These are phyloP conservation scores for Achaetomium macrosporum DNA, from an alignment of 2,329 filamentous ascomycete species.

Conservation along the genomic window DNA sequence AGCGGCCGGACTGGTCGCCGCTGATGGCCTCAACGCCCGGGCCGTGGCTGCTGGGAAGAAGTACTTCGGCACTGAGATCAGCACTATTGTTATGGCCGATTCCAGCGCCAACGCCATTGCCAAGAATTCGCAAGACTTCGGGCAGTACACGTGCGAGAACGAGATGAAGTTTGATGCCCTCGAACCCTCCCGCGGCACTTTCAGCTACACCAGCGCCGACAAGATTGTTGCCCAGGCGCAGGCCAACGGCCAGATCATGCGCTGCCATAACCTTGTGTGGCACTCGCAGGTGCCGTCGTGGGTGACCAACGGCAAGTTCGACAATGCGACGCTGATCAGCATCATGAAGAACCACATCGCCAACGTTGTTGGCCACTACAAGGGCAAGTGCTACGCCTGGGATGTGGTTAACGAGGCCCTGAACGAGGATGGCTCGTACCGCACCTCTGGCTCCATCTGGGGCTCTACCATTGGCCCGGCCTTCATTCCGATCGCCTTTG, in stretches of 20 bases:
- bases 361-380: too few relatives aligned
- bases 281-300: conserved; percentile 43
- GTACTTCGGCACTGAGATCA: conserved; percentile 6
- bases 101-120: background rate
- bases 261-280: conserved; percentile 49
- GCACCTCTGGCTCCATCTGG: conserved; percentile 44
- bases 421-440: conserved; percentile 46
- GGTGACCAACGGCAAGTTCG: conserved; percentile 30
- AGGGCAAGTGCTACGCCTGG: too few relatives aligned
- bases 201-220: conserved; percentile 34
- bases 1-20: conserved; percentile 1
- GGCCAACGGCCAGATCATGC: conserved; percentile 36
- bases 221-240: conserved; percentile 36
- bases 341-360: conserved; percentile 39
- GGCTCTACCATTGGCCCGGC: conserved; percentile 47
- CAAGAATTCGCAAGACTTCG: conserved; percentile 5
- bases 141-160: conserved; percentile 5
- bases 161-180: conserved; percentile 6
- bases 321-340: conserved; percentile 26
- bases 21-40: background rate
- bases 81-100: background rate
- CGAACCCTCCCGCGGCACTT: background rate
- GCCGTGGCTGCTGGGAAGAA: conserved; percentile 1
- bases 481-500: conserved; percentile 53
- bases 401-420: conserved; percentile 53